Evolutionary conservation across 2,329 filamentous ascomycete species (phyloP).

Genomic region (Cadophora luteo-olivacea): DNA sequence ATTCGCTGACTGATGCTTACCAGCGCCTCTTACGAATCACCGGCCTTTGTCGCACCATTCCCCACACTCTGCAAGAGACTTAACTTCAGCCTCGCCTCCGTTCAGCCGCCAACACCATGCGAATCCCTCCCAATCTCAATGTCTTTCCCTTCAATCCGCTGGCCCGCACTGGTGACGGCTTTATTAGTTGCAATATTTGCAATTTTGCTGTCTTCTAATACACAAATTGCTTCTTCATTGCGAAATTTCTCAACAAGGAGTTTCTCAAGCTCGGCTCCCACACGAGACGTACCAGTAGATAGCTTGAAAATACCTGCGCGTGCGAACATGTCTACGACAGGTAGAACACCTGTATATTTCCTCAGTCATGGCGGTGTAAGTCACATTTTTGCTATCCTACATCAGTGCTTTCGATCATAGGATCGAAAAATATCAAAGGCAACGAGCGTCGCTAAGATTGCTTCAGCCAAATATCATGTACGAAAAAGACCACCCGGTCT

Average conservation of each 20-base stretch:
- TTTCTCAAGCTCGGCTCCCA: slow-evolving; percentile 11
- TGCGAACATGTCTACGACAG: slow-evolving; percentile 30
- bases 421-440: background rate
- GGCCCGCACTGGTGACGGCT: background rate
- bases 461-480: slow-evolving; percentile 69
- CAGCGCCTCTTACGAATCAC: slow-evolving; percentile 17
- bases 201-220: slow-evolving; percentile 26
- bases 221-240: slow-evolving; percentile 10
- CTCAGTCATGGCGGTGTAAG: slow-evolving; percentile 40
- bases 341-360: slow-evolving; percentile 38
- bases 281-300: background rate
- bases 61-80: background rate
- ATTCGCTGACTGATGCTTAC: slow-evolving; percentile 12
- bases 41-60: background rate
- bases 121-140: background rate
- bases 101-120: background rate
- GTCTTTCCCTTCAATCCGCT: slow-evolving; percentile 9
- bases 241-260: slow-evolving; percentile 14
- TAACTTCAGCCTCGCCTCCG: slow-evolving; percentile 13
- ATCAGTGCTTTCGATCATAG: background rate
- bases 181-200: slow-evolving; percentile 20
- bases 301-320: background rate
- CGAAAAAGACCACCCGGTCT: slow-evolving; percentile 71
- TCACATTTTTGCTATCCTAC: background rate
- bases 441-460: background rate